Percentiles rank a stretch among this genome's conserved stretches.
These are phyloP conservation scores for Suillus plorans DNA, from an alignment of 768 basidiomycete species.

Conservation along the genomic window DNA sequence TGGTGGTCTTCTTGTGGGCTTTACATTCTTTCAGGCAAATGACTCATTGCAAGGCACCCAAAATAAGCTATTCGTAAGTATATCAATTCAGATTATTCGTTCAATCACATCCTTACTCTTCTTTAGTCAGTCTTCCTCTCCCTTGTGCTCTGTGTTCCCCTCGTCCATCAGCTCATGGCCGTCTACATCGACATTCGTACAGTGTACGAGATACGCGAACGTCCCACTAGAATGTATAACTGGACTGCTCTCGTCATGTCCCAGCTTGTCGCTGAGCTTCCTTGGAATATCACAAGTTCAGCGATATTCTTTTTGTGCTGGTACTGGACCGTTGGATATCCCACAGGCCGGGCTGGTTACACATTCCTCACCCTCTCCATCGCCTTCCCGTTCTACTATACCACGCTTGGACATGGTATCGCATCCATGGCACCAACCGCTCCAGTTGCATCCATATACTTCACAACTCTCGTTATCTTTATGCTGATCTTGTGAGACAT, in stretches of 20 bases:
- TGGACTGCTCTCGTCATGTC: constrained; percentile 61
- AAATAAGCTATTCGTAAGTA: constrained; percentile 61
- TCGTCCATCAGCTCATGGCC: constrained; percentile 64
- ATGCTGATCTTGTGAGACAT: constrained; percentile 49
- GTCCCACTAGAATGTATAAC: constrained; percentile 61
- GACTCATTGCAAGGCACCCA: constrained; percentile 57
- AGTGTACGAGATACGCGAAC: constrained; percentile 66
- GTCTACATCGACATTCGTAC: constrained; percentile 57
- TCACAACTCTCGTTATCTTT: constrained; percentile 59
- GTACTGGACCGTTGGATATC: constrained; percentile 71
- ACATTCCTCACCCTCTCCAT: constrained; percentile 54
- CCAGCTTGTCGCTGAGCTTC: constrained; percentile 55
- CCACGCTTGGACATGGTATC: constrained; percentile 57
- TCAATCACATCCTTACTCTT: not conserved
- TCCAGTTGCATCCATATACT: constrained; percentile 58
- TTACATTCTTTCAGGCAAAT: constrained; percentile 61
- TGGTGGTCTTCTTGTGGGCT: constrained; percentile 58
- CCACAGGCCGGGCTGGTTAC: constrained; percentile 51
- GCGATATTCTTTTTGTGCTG: constrained; percentile 62
- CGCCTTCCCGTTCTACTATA: constrained; percentile 60
- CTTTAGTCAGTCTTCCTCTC: constrained; percentile 55
- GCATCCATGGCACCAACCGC: constrained; percentile 61
- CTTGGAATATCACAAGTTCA: constrained; percentile 61
- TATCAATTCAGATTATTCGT: constrained; percentile 12
- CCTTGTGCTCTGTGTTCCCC: constrained; percentile 47